Evolutionary conservation across 2,329 filamentous ascomycete genomes (phyloP), one percentile per base, ranked within the genome.

Genomic region (Botryosphaeria dothidea): DNA sequence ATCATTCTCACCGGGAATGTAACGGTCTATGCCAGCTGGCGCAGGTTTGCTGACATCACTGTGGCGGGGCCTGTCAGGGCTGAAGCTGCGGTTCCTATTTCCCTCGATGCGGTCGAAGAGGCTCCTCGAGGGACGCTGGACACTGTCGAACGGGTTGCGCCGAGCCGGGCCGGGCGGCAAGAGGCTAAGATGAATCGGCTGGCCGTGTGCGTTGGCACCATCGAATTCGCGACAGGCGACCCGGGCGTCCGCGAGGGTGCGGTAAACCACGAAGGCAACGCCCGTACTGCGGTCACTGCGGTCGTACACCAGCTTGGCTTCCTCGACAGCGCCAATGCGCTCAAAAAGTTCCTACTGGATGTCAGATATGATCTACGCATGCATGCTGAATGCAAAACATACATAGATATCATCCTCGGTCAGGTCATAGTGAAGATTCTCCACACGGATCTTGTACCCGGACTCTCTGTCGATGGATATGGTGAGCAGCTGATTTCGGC

Each of bases 351-450:
- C 91, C 92, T 96, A 68, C 15, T 19, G 52, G 46, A 17, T 9
- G 48, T 51, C 60, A 67, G 62, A 29, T n/a, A 27, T n/a, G 29
- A 61, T 48, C n/a, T 5, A 8, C n/a, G 38, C 34, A 1, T 34
- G 41, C 19, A 23, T 27, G 0, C 19, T 23, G 23, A 9, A 7
- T 48, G 19, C n/a, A 34, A 13, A 49, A 4, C 79, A 62, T 82
- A 96, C 92, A 72, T 91, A 86, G 62, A 97, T 84, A 74, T 97
- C 93, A 41, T 90, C 88, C 77, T 94, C 88, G 13, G 90, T 93
- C 68, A 97, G 84, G 67, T 97, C 93, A 77, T 96, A 97, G 77
- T 97, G 93, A 65, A 97, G 82, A 75, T 97, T 97, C 67, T 96
- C 92, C 67, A 97, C 90, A 69, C 90, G 89, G 69, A 97, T 79